Conservation (phyloP, 2,329 filamentous ascomycete genomes). For the Stagonosporopsis cucurbitacearum region DNA sequence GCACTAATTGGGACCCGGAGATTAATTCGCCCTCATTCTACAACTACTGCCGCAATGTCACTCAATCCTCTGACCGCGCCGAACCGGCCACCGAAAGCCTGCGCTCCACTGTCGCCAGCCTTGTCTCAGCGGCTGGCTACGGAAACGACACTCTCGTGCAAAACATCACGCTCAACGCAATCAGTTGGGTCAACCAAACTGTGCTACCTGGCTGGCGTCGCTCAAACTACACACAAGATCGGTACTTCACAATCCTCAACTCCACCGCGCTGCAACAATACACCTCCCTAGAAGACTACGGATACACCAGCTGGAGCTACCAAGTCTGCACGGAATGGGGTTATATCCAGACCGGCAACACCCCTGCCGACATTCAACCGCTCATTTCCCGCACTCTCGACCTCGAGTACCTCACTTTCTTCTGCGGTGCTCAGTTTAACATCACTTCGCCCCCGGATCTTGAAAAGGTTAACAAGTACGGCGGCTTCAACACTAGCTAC, state of each 20-base stretch:
- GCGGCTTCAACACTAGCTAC: slow-evolving; percentile 74
- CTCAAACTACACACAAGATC: slow-evolving; percentile 52
- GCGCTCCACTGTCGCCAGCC: slow-evolving; percentile 50
- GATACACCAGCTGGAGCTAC: slow-evolving; percentile 60
- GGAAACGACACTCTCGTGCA: slow-evolving; percentile 52
- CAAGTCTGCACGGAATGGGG: slow-evolving; percentile 69
- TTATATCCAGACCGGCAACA: slow-evolving; percentile 76
- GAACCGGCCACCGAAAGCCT: slow-evolving; percentile 43
- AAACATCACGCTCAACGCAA: slow-evolving; percentile 63
- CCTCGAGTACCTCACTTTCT: slow-evolving; percentile 65
- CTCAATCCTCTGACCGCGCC: slow-evolving; percentile 54
- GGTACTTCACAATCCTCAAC: slow-evolving; percentile 61
- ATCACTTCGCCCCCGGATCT: slow-evolving; percentile 69
- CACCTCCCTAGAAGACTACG: slow-evolving; percentile 28
- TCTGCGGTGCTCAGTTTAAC: slow-evolving; percentile 74
- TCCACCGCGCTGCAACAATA: slow-evolving; percentile 35
- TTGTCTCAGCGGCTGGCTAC: slow-evolving; percentile 60
- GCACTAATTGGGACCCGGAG: slow-evolving; percentile 63
- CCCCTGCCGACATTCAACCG: slow-evolving; percentile 68
- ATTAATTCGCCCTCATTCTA: slow-evolving; percentile 57
- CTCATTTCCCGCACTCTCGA: slow-evolving; percentile 75
- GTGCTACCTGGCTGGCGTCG: slow-evolving; percentile 49
- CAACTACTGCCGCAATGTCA: slow-evolving; percentile 63
- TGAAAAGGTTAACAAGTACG: slow-evolving; percentile 75
- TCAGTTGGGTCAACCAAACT: slow-evolving; percentile 61